These are phyloP conservation scores for Lipomyces chichibuensis DNA, from an alignment of 805 yeast genomes.

Conservation along the genomic window DNA sequence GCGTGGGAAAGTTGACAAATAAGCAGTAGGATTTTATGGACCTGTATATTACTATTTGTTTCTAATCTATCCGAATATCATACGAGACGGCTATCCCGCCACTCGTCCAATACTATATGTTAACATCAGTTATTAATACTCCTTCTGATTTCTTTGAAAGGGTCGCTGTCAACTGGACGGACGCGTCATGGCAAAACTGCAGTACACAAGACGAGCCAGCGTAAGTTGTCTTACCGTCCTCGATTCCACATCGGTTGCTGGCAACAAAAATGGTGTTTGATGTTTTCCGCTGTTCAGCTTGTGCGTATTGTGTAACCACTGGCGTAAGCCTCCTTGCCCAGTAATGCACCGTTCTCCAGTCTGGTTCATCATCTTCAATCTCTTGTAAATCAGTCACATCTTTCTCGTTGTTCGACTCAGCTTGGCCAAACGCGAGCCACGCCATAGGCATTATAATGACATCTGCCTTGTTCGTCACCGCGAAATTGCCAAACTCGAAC, in stretches of 20 bases:
- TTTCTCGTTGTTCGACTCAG: not conserved
- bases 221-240: constrained; percentile 54
- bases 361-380: constrained; percentile 44
- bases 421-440: constrained; percentile 57
- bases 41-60: not conserved
- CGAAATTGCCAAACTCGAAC: constrained; percentile 69
- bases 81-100: not conserved
- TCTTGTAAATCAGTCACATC: constrained; percentile 23
- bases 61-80: not conserved
- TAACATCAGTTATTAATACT: constrained; percentile 5
- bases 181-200: constrained; percentile 19
- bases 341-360: constrained; percentile 59
- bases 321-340: constrained; percentile 78
- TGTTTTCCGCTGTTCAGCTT: constrained; percentile 31
- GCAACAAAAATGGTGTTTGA: constrained; percentile 50
- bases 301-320: constrained; percentile 49
- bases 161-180: constrained; percentile 1
- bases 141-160: constrained; percentile 20
- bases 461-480: constrained; percentile 53
- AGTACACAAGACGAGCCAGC: constrained; percentile 61
- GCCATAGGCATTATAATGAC: constrained; percentile 81
- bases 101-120: not conserved
- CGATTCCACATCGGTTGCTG: constrained; percentile 80
- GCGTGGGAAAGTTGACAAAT: not conserved
- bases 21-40: not conserved